Conservation (phyloP, 2,329 filamentous ascomycete species). For the Dactylellina leptospora region DNA sequence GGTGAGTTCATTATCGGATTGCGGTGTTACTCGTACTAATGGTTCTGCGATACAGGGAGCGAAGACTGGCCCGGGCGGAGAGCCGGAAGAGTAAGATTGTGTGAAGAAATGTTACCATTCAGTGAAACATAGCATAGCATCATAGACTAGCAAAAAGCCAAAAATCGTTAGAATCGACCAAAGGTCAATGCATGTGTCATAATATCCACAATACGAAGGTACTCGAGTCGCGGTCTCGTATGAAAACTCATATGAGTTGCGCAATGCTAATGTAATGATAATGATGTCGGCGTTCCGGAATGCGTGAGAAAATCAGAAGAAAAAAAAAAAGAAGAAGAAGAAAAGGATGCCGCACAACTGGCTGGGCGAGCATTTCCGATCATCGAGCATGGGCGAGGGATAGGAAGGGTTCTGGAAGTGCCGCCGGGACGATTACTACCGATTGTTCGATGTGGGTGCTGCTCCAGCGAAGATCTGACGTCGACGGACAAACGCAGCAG, state of each 20-base stretch:
- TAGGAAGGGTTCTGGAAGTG: neutral
- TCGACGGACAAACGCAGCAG: neutral
- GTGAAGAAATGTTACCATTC: conserved; percentile 5
- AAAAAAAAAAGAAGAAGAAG: no score
- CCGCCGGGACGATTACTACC: neutral
- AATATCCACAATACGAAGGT: neutral
- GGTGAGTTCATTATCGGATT: conserved; percentile 62
- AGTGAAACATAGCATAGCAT: conserved; percentile 48
- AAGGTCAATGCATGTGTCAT: conserved; percentile 34
- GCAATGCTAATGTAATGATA: no score
- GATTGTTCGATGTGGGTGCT: conserved; percentile 1
- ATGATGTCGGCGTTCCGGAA: no score
- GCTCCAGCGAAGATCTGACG: conserved; percentile 14
- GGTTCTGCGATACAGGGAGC: conserved; percentile 45
- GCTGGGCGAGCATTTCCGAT: no score
- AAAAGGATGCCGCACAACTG: no score
- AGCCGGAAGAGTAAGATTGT: conserved; percentile 41
- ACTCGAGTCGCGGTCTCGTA: no score
- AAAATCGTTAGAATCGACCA: conserved; percentile 21
- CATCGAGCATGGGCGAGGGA: neutral
- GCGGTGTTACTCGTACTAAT: conserved; percentile 17
- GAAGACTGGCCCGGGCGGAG: conserved; percentile 55
- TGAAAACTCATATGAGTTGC: no score
- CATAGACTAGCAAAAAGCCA: conserved; percentile 23
- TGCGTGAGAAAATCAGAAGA: no score